A percentile compares a stretch with the other conserved stretches of the same genome.
Conservation (phyloP, 140 eudicot species). For the Oenanthe javanica region DNA sequence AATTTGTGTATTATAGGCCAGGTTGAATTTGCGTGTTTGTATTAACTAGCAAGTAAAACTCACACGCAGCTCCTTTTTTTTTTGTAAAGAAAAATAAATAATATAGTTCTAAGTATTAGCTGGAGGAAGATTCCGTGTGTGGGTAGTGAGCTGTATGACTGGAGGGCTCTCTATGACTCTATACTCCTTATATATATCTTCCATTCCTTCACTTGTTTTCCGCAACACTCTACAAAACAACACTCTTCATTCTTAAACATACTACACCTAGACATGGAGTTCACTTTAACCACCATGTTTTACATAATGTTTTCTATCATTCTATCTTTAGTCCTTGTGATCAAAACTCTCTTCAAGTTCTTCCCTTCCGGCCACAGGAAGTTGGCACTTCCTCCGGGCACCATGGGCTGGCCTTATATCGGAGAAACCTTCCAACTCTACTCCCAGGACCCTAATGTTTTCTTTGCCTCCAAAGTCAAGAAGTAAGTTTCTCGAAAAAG, state of each 20-base stretch:
- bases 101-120: constrained; percentile 25
- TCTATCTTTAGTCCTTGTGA: constrained; percentile 16
- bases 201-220: constrained; percentile 8
- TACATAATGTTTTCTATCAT: constrained; percentile 14
- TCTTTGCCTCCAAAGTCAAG: constrained; percentile 80
- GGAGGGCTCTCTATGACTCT: constrained; percentile 14
- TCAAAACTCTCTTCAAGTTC: constrained; percentile 17
- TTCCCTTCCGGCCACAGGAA: constrained; percentile 26
- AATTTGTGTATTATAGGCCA: too few species aligned
- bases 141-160: constrained; percentile 49
- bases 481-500: constrained; percentile 32
- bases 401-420: constrained; percentile 89
- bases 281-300: constrained; percentile 20
- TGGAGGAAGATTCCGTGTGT: constrained; percentile 75
- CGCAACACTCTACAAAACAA: constrained; percentile 1
- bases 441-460: constrained; percentile 86
- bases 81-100: not conserved
- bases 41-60: not conserved
- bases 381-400: constrained; percentile 83
- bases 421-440: constrained; percentile 93
- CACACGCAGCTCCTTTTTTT: not conserved
- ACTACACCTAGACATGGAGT: constrained; percentile 32
- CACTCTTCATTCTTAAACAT: not conserved
- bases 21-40: too few species aligned
- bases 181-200: constrained; percentile 31